A percentile compares a stretch with the other conserved stretches of the same genome.
phyloP scores from a whole-genome alignment of 2,329 filamentous ascomycete species.

The Aspergillus spinulosporus region DNA sequence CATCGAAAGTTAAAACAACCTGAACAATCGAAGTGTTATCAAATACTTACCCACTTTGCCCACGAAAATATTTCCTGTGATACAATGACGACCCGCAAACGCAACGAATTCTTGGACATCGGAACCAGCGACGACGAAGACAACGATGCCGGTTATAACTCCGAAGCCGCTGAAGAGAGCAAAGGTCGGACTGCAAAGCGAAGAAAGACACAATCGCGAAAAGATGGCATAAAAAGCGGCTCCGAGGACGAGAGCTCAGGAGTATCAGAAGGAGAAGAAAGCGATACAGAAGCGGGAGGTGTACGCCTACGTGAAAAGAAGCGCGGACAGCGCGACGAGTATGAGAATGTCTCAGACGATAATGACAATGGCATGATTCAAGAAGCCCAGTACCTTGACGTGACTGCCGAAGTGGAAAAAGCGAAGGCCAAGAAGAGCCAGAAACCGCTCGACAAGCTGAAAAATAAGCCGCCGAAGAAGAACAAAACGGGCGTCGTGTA shows the following conservation, averaged over 20 bases:
- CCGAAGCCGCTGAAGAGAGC: constrained; percentile 44
- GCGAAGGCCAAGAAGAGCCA: constrained; percentile 13
- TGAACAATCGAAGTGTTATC: not conserved
- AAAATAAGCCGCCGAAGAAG: constrained; percentile 31
- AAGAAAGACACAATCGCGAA: constrained; percentile 30
- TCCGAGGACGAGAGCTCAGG: constrained; percentile 19
- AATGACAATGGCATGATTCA: constrained; percentile 14
- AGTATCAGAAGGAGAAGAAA: constrained; percentile 17
- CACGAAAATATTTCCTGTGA: not conserved
- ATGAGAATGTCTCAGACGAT: not conserved
- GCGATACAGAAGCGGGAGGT: constrained; percentile 19
- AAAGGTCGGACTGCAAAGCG: constrained; percentile 40
- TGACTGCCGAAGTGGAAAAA: constrained; percentile 12
- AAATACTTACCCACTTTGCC: not conserved
- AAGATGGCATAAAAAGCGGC: constrained; percentile 39
- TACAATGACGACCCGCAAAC: constrained; percentile 41
- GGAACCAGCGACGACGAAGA: constrained; percentile 40
- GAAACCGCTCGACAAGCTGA: constrained; percentile 20
- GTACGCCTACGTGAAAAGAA: constrained; percentile 15
- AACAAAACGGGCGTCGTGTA: constrained; percentile 48
- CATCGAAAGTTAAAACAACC: too few species aligned
- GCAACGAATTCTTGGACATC: constrained; percentile 43
- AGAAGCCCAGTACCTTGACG: constrained; percentile 21
- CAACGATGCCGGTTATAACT: constrained; percentile 47
- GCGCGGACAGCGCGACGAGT: not conserved